A percentile compares a stretch with the other conserved stretches of the same genome.
Conservation (phyloP, 495 filamentous ascomycete genomes). For the Penicillium cinerascens region DNA sequence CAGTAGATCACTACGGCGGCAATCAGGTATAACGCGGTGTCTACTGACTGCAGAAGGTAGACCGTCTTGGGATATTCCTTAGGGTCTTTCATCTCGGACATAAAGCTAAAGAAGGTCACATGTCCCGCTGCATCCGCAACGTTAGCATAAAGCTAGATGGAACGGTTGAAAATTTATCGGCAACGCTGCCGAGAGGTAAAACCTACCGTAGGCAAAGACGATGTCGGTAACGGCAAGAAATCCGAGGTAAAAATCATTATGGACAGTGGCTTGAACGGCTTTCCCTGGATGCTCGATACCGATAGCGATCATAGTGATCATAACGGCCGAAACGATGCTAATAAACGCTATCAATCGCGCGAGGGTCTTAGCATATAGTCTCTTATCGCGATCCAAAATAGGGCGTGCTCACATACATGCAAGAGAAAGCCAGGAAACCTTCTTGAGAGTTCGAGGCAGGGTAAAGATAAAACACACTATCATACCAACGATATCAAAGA, state of each 20-base stretch:
- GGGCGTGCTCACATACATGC: conserved; percentile 31
- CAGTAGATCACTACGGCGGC: conserved; percentile 49
- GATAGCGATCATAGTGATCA: conserved; percentile 64
- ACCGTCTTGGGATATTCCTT: conserved; percentile 57
- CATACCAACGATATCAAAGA: conserved; percentile 59
- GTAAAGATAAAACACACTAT: conserved; percentile 57
- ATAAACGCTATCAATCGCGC: conserved; percentile 48
- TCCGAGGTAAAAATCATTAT: conserved; percentile 12
- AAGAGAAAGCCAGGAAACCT: conserved; percentile 55
- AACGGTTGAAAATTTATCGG: too few relatives aligned
- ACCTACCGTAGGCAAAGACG: conserved; percentile 32
- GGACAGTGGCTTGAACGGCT: conserved; percentile 9
- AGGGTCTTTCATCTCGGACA: conserved; percentile 63
- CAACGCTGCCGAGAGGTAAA: too few relatives aligned
- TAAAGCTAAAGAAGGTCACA: conserved; percentile 65
- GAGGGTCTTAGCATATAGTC: too few relatives aligned
- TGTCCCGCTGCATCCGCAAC: conserved; percentile 31
- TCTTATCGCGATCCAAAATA: too few relatives aligned
- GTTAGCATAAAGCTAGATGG: too few relatives aligned
- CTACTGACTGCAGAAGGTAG: conserved; percentile 50
- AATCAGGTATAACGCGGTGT: conserved; percentile 54
- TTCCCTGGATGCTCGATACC: conserved; percentile 32
- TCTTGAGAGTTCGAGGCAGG: conserved; percentile 57
- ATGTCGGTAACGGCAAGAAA: conserved; percentile 24
- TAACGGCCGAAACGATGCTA: conserved; percentile 60